Base-by-base conservation (phyloP, 768 basidiomycete genomes). In the Amanita rimosa region DNA sequence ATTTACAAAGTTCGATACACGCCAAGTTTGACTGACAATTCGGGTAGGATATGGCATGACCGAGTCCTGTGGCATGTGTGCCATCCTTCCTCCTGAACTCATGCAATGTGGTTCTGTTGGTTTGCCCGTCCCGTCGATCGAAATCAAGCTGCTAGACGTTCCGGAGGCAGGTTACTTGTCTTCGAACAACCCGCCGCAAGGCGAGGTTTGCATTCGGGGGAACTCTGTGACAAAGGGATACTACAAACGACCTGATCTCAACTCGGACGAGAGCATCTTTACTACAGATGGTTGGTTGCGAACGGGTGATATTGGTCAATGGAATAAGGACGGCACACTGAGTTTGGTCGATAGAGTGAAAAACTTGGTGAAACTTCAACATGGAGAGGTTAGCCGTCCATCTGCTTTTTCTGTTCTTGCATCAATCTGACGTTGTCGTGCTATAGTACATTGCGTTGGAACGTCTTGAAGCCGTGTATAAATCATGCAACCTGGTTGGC, bases 251-350 rank as follows among this genome's bases (percentile, higher is more conserved):
- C 79, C 80, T 13, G 93, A 99, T 60, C 71, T 97, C 44, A 94
- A 96, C 60, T 67, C 73, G 17, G 95, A 97, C 66, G 76, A 81
- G 58, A 70, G 60, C 10, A 79, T 91, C 59, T 94, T 95, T 63
- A 86, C 90, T 2, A 74, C 77, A 53, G 93, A 95, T 55, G 94
- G 93, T 4, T 98, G 91, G 90, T 67, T 97, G 61, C 76, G 87
- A 59, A 97, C 94, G 0, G 95, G 95, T 8, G 95, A 98, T 62
- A 75, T 98, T 31, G 95, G 91, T 0, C 87, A 88, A 63, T 97
- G 91, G 90, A 95, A 96, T 64, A 55, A 75, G 16, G 90, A 98
- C 60, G 95, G 95, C 11, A 95, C 94, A 2, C 64, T 99, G 27
- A 76, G 73, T 13, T 63, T 99, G 55, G 86, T 99, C 60, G 95